phyloP scores from a whole-genome alignment of 23 red algal genomes.

The Gracilaria vermiculophylla region DNA sequence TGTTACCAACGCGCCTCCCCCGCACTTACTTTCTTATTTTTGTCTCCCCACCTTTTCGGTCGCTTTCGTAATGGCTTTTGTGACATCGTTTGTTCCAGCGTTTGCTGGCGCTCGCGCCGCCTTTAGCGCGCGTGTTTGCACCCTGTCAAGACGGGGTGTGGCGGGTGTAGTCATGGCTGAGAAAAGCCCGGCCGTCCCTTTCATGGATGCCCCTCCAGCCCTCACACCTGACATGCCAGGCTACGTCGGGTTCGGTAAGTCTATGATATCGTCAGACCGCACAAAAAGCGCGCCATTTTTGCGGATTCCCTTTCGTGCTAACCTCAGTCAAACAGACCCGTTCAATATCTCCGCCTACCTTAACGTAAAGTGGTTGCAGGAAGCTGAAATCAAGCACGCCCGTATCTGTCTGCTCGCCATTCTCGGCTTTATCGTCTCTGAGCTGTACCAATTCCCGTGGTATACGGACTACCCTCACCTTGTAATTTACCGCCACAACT shows the following conservation, averaged over 20 bases:
- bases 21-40: neutral
- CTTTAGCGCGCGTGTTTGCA: conserved; percentile 20
- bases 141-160: neutral
- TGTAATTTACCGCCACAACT: conserved; percentile 73
- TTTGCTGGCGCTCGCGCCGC: conserved; percentile 14
- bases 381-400: conserved; percentile 95
- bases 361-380: conserved; percentile 82
- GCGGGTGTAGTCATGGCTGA: conserved; percentile 31
- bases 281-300: neutral
- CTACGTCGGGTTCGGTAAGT: conserved; percentile 83
- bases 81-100: neutral
- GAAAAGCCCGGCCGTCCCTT: conserved; percentile 76
- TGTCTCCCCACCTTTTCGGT: neutral
- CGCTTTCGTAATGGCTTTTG: conserved; percentile 23
- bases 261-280: neutral
- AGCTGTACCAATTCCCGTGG: conserved; percentile 87
- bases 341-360: conserved; percentile 81
- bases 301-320: neutral
- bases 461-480: conserved; percentile 76
- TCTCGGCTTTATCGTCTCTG: conserved; percentile 69
- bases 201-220: conserved; percentile 70
- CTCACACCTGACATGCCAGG: conserved; percentile 77
- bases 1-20: neutral
- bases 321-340: conserved; percentile 54
- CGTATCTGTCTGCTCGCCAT: conserved; percentile 90